These are phyloP conservation scores for Myriosclerotinia curreyana DNA, from an alignment of 2,329 filamentous ascomycete species.

Conservation along the genomic window DNA sequence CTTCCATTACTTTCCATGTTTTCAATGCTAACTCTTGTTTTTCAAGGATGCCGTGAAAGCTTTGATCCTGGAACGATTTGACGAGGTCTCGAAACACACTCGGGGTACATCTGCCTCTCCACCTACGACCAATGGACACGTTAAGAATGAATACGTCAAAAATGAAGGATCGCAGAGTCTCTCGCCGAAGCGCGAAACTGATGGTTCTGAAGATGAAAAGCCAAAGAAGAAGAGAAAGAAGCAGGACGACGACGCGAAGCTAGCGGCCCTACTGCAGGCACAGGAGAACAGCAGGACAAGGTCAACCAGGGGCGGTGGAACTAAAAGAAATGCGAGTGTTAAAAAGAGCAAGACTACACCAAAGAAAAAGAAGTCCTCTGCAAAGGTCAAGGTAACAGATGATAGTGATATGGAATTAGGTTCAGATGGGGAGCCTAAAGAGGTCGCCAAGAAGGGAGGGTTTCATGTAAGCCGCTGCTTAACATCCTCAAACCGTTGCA, in stretches of 20 bases:
- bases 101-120: slow-evolving; percentile 18
- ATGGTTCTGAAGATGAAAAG: slow-evolving; percentile 27
- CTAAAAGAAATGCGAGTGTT: slow-evolving; percentile 47
- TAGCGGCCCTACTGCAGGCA: slow-evolving; percentile 85
- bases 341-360: slow-evolving; percentile 64
- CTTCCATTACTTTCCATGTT: not conserved
- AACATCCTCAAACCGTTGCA: slow-evolving; percentile 24
- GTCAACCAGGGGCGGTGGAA: slow-evolving; percentile 70
- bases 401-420: slow-evolving; percentile 72
- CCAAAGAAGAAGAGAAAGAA: slow-evolving; percentile 59
- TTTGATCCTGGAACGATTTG: slow-evolving; percentile 56
- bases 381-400: slow-evolving; percentile 73
- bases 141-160: slow-evolving; percentile 23
- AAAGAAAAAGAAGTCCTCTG: slow-evolving; percentile 69
- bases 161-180: slow-evolving; percentile 23
- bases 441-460: slow-evolving; percentile 74
- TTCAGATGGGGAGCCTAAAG: slow-evolving; percentile 55
- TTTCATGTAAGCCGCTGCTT: slow-evolving; percentile 66
- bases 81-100: slow-evolving; percentile 41
- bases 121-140: slow-evolving; percentile 18
- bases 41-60: slow-evolving; percentile 49
- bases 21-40: slow-evolving; percentile 20
- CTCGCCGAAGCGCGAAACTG: slow-evolving; percentile 14
- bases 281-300: slow-evolving; percentile 75
- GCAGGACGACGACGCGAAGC: slow-evolving; percentile 78